A percentile compares a stretch with the other conserved stretches of the same genome.
These are phyloP conservation scores for Cyathus striatus DNA, from an alignment of 768 basidiomycete species.

Conservation along the genomic window DNA sequence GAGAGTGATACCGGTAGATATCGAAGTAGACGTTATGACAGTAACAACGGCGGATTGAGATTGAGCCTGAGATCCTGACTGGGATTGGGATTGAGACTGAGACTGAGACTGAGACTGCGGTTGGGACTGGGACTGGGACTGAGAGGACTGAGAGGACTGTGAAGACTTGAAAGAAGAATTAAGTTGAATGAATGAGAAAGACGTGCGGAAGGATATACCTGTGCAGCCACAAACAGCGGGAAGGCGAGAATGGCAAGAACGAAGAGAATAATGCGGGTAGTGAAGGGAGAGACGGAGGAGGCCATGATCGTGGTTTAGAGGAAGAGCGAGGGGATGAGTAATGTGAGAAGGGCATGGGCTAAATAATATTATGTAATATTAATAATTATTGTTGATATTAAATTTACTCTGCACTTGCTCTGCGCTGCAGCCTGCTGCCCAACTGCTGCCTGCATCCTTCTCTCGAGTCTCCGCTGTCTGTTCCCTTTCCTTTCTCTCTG, in stretches of 20 bases:
- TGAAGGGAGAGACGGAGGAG: too few relatives aligned
- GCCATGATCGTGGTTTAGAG: slow-evolving; percentile 19
- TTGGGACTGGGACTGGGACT: background rate
- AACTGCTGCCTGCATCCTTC: too few relatives aligned
- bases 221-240: slow-evolving; percentile 36
- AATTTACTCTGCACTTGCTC: too few relatives aligned
- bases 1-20: slow-evolving; percentile 29
- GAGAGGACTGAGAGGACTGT: background rate
- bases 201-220: slow-evolving; percentile 22
- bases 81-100: slow-evolving; percentile 1
- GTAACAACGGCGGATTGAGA: background rate
- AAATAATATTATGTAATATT: too few relatives aligned
- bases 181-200: background rate
- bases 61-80: background rate
- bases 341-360: too few relatives aligned
- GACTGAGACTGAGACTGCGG: background rate
- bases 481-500: too few relatives aligned
- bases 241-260: slow-evolving; percentile 30
- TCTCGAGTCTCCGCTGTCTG: too few relatives aligned
- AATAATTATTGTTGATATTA: too few relatives aligned
- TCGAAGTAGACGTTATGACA: slow-evolving; percentile 27
- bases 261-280: slow-evolving; percentile 5
- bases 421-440: too few relatives aligned
- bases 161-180: background rate
- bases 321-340: slow-evolving; percentile 20